A percentile compares a stretch with the other conserved stretches of the same genome.
These are phyloP conservation scores for Citrus trifoliata DNA, from an alignment of 345 rosid genomes.

Conservation along the genomic window DNA sequence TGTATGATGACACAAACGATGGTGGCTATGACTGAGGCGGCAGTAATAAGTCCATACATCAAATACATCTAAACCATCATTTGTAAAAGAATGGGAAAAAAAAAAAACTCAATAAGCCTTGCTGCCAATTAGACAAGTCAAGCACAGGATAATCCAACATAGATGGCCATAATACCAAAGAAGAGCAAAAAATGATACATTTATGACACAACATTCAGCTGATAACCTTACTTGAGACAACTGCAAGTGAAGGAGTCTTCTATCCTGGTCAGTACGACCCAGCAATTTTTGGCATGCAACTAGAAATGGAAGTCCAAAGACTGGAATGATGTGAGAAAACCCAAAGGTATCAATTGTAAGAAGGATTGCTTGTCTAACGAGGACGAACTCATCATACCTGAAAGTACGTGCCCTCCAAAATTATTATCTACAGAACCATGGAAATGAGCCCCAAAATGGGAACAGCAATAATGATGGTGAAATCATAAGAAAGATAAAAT, in stretches of 20 bases:
- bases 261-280: constrained; percentile 24
- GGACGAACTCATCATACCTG: constrained; percentile 93
- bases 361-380: constrained; percentile 85
- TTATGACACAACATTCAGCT: not conserved
- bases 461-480: not conserved
- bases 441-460: not conserved
- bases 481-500: not conserved
- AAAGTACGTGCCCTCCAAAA: constrained; percentile 15
- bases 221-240: constrained; percentile 51
- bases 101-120: not conserved
- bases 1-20: constrained; percentile 77
- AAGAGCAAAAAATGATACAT: not conserved
- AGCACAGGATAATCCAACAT: not conserved
- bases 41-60: constrained; percentile 62
- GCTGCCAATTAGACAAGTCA: constrained; percentile 4
- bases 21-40: constrained; percentile 57
- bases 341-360: constrained; percentile 87
- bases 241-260: constrained; percentile 17
- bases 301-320: constrained; percentile 79
- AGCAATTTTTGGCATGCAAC: constrained; percentile 19
- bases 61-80: constrained; percentile 51
- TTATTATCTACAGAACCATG: not conserved
- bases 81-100: not conserved
- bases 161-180: not conserved
- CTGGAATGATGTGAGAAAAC: constrained; percentile 73